Conservation (phyloP, 1,139 yeast species). For the Hyphopichia pseudoburtonii region DNA sequence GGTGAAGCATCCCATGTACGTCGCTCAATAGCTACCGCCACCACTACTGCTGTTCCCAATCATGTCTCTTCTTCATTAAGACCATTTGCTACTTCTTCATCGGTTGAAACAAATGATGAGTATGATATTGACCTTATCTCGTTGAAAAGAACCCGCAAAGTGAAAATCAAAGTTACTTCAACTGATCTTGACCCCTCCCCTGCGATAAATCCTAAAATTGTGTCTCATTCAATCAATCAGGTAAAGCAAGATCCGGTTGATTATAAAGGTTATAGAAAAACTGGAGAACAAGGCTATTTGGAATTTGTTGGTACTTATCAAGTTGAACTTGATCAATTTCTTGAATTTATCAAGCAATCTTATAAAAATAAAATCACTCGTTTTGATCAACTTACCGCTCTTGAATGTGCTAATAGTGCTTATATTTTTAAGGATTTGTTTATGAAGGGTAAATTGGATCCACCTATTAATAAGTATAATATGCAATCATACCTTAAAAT, state of each 20-base stretch:
- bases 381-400: constrained; percentile 26
- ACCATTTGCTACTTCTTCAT: constrained; percentile 12
- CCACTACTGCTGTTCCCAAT: too few relatives aligned
- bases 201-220: not conserved
- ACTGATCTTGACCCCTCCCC: not conserved
- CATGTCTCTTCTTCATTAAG: too few relatives aligned
- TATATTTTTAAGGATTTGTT: constrained; percentile 29
- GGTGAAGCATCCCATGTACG: not conserved
- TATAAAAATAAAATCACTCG: constrained; percentile 21
- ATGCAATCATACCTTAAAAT: constrained; percentile 21
- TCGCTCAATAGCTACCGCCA: not conserved
- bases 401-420: constrained; percentile 28
- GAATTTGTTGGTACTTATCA: constrained; percentile 21
- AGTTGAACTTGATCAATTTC: constrained; percentile 21
- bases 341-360: constrained; percentile 22
- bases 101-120: constrained; percentile 17
- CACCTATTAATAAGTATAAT: constrained; percentile 16
- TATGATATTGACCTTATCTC: constrained; percentile 41
- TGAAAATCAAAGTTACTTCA: constrained; percentile 1
- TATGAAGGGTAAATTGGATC: constrained; percentile 18
- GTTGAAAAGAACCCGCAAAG: constrained; percentile 26
- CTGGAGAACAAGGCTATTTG: constrained; percentile 10
- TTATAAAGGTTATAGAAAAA: constrained; percentile 6
- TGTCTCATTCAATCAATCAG: constrained; percentile 7
- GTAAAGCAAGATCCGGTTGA: constrained; percentile 10